Evolutionary conservation across 164 flowering plant species (phyloP).

Genomic region (Vitis rupestris): DNA sequence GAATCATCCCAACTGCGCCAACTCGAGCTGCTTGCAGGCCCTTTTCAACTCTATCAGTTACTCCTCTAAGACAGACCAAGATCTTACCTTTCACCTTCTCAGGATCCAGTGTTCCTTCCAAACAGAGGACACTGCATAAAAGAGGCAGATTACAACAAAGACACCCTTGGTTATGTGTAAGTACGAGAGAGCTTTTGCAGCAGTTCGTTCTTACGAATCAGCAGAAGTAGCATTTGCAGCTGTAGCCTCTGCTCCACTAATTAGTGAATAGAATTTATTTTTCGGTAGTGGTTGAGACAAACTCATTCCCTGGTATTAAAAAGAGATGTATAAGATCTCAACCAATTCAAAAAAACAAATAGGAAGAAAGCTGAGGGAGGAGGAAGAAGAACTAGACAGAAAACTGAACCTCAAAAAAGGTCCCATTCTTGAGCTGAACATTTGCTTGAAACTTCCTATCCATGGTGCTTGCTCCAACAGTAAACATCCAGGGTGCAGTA

Average conservation of each 20-base stretch:
- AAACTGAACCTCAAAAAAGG: slow-evolving; percentile 24
- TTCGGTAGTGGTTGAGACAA: slow-evolving; percentile 27
- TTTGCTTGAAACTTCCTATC: slow-evolving; percentile 44
- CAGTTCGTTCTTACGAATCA: slow-evolving; percentile 35
- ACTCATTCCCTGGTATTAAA: slow-evolving; percentile 46
- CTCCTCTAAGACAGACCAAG: slow-evolving; percentile 56
- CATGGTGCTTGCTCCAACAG: slow-evolving; percentile 66
- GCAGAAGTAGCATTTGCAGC: slow-evolving; percentile 26
- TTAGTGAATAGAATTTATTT: slow-evolving; percentile 36
- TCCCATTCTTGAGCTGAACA: slow-evolving; percentile 33
- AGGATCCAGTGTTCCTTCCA: slow-evolving; percentile 39
- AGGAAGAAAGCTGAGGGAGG: neutral
- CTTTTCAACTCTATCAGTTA: slow-evolving; percentile 38
- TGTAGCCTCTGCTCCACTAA: slow-evolving; percentile 31
- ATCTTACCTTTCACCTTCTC: slow-evolving; percentile 61
- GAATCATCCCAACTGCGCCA: slow-evolving; percentile 64
- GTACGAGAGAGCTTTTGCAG: too few species aligned
- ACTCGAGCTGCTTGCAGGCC: slow-evolving; percentile 34
- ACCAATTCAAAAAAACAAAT: too few species aligned
- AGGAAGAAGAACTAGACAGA: neutral
- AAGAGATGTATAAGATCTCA: neutral
- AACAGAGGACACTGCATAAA: slow-evolving; percentile 30
- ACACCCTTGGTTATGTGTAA: too few species aligned
- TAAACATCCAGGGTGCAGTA: slow-evolving; percentile 58
- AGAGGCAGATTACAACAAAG: neutral